Base-by-base conservation (phyloP, 2,329 filamentous ascomycete species). In the Cladosporium colombiae region DNA sequence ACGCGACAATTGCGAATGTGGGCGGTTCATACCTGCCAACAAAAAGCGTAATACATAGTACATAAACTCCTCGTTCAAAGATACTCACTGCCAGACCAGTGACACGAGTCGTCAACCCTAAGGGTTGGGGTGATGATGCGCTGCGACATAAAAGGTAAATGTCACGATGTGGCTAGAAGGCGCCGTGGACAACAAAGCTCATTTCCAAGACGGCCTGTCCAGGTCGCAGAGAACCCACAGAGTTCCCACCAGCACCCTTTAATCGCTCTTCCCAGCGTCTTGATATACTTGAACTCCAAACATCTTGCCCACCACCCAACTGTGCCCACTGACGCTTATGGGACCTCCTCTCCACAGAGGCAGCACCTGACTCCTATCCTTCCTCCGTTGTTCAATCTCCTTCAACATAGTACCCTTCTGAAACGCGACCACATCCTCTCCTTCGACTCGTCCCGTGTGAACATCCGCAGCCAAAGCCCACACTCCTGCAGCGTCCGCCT, bases 341-440 rank as follows among this genome's bases (percentile, higher is more conserved):
- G 76, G 75, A 27, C 76, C 76, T 29, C 76, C 76, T 44, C 76
- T 74, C 70, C 70, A 77, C 8, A 77, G 66, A 35, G 76, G 76
- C 70, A 78, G 58, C 11, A 78, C 75, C 68, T 78, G 72, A 25
- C 68, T 67, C 62, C 74, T 68, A 18, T 69, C 69, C 68, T 69
- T 74, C 65, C 75, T 70, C 66, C 75, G 70, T 65, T 55, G 62
- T 61, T 72, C 74, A 33, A 77, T 52, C 46, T 64, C 65, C 64
- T 70, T 68, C 59, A 77, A 73, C 50, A 77, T 46, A 53, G 68
- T 72, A 6, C 76, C 76, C 60, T 68, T 57, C 60, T 76, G 73
- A 63, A 76, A 78, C 8, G 66, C 66, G 52, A 73, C 71, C 33
- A 78, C 73, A 66, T 78, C 76, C 56, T 64, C 68, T 0, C 74